A percentile compares a stretch with the other conserved stretches of the same genome.
These are phyloP conservation scores for Calonectria hawksworthii DNA, from an alignment of 2,329 filamentous ascomycete genomes.

Conservation along the genomic window DNA sequence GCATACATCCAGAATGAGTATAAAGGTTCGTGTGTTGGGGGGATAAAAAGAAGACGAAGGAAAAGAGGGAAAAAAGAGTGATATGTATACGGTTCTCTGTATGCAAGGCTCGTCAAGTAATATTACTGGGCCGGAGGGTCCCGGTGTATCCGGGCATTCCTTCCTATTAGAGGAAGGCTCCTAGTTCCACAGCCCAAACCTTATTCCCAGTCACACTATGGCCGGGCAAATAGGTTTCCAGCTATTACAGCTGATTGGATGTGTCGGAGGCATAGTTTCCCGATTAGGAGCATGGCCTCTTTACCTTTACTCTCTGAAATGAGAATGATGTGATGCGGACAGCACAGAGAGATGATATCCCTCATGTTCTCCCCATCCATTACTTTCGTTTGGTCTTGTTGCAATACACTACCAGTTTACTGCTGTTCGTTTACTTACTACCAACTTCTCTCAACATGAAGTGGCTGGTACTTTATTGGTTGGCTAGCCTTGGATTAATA, in stretches of 20 bases:
- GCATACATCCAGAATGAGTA: background rate
- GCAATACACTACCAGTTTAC: background rate
- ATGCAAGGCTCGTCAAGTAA: background rate
- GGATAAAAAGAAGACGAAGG: background rate
- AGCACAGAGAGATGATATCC: background rate
- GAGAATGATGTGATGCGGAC: background rate
- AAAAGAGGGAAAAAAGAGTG: background rate
- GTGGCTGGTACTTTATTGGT: background rate
- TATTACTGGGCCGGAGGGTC: background rate
- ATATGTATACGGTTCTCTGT: background rate
- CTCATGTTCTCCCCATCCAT: background rate
- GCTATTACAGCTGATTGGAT: background rate
- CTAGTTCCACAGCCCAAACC: background rate
- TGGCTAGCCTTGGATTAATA: background rate
- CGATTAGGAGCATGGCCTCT: background rate
- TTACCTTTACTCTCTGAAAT: background rate
- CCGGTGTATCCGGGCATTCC: background rate
- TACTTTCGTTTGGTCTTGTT: background rate
- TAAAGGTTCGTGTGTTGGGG: too few species aligned
- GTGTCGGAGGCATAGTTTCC: background rate
- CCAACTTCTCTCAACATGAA: background rate
- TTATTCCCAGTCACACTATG: background rate
- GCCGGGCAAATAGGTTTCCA: background rate
- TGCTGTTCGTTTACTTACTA: background rate
- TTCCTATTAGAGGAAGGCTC: background rate